Percentiles rank a stretch among this genome's conserved stretches.
phyloP scores from a whole-genome alignment of 139 green algal species.

The Nannochloris sp. region DNA sequence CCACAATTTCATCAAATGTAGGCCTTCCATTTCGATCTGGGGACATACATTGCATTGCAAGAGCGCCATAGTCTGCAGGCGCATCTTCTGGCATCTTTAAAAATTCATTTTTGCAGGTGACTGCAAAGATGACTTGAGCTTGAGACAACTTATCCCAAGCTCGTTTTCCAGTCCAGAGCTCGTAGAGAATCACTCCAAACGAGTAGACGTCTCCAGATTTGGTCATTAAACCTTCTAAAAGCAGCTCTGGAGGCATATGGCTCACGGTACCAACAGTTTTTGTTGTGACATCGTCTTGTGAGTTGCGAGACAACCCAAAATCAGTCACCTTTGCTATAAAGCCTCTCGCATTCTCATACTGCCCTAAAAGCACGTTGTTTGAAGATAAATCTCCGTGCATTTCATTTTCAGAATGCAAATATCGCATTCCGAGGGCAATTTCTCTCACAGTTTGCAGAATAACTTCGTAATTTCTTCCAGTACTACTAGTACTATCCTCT shows the following conservation, averaged over 20 bases:
- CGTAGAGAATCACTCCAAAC: conserved; percentile 10
- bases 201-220: conserved; percentile 6
- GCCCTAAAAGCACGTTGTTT: conserved; percentile 37
- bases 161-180: not conserved
- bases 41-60: not conserved
- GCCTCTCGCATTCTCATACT: no score
- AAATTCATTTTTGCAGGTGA: not conserved
- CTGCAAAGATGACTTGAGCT: not conserved
- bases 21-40: not conserved
- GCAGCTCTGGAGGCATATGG: not conserved
- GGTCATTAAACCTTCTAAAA: not conserved
- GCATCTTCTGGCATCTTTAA: not conserved
- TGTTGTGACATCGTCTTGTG: not conserved
- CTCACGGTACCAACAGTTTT: not conserved
- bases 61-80: not conserved
- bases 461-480: not conserved
- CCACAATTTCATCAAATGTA: not conserved
- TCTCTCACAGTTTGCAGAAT: conserved; percentile 32
- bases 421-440: conserved; percentile 45
- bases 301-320: not conserved
- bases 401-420: conserved; percentile 45
- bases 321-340: not conserved
- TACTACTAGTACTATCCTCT: not conserved
- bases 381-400: conserved; percentile 58
- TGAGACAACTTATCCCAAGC: not conserved